Evolutionary conservation across 2,329 filamentous ascomycete genomes (phyloP).

Genomic region (Ophiocordyceps camponoti-rufipedis): DNA sequence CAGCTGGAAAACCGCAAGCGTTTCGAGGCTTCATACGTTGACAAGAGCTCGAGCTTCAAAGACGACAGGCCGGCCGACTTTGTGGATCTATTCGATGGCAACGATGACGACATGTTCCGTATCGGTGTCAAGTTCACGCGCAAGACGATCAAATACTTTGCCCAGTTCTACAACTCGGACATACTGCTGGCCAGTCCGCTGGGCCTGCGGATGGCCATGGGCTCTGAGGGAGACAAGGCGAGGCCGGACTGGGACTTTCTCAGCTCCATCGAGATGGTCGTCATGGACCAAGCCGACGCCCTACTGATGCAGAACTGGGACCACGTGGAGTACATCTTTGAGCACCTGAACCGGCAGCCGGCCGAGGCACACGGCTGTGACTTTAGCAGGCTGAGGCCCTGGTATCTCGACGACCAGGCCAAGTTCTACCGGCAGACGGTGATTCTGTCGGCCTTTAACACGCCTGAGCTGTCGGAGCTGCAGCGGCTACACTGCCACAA

Average conservation of each 20-base stretch:
- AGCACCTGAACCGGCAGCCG: constrained; percentile 79
- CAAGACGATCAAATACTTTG: constrained; percentile 88
- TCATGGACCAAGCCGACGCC: constrained; percentile 84
- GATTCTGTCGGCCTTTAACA: constrained; percentile 64
- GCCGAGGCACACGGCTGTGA: constrained; percentile 83
- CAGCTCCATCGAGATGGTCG: constrained; percentile 76
- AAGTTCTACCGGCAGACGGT: constrained; percentile 72
- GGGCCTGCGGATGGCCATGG: constrained; percentile 78
- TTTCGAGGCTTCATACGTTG: constrained; percentile 68
- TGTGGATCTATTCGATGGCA: constrained; percentile 74
- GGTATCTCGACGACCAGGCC: constrained; percentile 84
- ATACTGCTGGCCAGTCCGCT: constrained; percentile 84
- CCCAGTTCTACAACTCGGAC: constrained; percentile 91
- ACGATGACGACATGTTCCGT: constrained; percentile 94
- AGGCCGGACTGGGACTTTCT: constrained; percentile 73
- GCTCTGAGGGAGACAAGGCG: constrained; percentile 47
- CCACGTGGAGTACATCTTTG: constrained; percentile 80
- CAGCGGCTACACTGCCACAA: constrained; percentile 64
- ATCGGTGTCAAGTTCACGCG: constrained; percentile 93
- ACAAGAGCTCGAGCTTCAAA: constrained; percentile 45
- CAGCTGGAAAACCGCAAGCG: constrained; percentile 91
- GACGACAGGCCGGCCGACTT: constrained; percentile 73
- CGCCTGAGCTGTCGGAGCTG: constrained; percentile 71
- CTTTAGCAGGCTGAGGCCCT: constrained; percentile 73
- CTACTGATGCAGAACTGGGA: constrained; percentile 98